A percentile compares a stretch with the other conserved stretches of the same genome.
These are phyloP conservation scores for Amanita pallidorosea DNA, from an alignment of 768 basidiomycete genomes.

Conservation along the genomic window DNA sequence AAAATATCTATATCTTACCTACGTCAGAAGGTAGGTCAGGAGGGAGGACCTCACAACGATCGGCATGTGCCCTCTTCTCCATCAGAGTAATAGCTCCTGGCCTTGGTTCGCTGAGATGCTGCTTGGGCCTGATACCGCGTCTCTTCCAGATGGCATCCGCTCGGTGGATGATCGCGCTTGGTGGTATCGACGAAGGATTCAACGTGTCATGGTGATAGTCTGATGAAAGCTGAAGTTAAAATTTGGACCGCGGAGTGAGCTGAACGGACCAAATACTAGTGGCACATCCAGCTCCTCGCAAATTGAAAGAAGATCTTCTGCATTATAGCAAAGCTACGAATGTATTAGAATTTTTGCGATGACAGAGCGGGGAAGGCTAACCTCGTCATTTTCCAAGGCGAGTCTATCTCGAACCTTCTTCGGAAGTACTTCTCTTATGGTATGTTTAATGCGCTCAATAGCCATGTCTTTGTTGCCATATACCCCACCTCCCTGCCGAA, in stretches of 20 bases:
- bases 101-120: slow-evolving; percentile 88
- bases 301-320: slow-evolving; percentile 78
- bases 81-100: slow-evolving; percentile 74
- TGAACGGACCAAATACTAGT: slow-evolving; percentile 42
- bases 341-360: not conserved
- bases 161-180: slow-evolving; percentile 57
- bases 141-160: slow-evolving; percentile 65
- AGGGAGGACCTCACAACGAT: slow-evolving; percentile 66
- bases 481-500: slow-evolving; percentile 58
- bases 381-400: slow-evolving; percentile 94
- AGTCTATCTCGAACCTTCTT: slow-evolving; percentile 58
- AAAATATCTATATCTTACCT: slow-evolving; percentile 25
- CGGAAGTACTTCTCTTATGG: slow-evolving; percentile 48
- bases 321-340: slow-evolving; percentile 66
- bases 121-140: slow-evolving; percentile 81
- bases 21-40: slow-evolving; percentile 55
- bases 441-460: slow-evolving; percentile 60
- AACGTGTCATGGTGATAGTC: slow-evolving; percentile 83
- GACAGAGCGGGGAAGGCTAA: slow-evolving; percentile 14
- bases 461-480: slow-evolving; percentile 74
- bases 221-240: slow-evolving; percentile 8
- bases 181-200: slow-evolving; percentile 46
- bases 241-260: slow-evolving; percentile 1
- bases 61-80: slow-evolving; percentile 82
- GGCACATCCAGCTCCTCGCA: slow-evolving; percentile 79